Evolutionary conservation across 345 rosid genomes (phyloP), one percentile per base, ranked within the genome.

Genomic region (Pugionium dolabratum): DNA sequence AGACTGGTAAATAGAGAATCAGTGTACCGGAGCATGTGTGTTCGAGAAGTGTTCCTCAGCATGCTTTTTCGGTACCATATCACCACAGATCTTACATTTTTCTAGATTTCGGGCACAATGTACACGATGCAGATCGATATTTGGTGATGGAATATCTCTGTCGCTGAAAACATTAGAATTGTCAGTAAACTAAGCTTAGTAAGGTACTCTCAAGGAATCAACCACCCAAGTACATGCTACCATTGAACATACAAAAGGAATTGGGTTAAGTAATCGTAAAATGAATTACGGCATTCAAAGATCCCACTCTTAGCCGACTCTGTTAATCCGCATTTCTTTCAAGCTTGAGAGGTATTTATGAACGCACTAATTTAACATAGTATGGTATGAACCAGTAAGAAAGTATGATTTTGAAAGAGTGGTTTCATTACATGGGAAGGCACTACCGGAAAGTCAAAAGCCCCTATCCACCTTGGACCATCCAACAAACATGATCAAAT

Each of bases 81-180:
- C 96, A 56, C 89, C 85, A 70, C 99, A 94, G 54, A 85, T 70
- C 86, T 94, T 94, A 69, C 99, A 94, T 84, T 78, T 86, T 69
- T 94, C 95, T 34, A 94, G 84, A 69, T 94, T 88, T 37, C 99
- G 91, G 4, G 88, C 86, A 76, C 99, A 94, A 75, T 94, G 99
- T 26, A 78, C 96, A 75, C 68, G 82, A 75, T 94, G 99, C 85
- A 94, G 80, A 75, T 88, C 97, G 11, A 88, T 82, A 53, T 94
- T 90, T 46, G 73, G 77, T 11, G 96, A 84, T 5, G 95, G 99
- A 69, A 94, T 86, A 59, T 85, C 79, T 82, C 90, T 85, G 78
- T 88, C 85, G 71, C 99, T 94, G 87, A 53, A 78, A 83, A 58
- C 11, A 56, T 4, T 2, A 74, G 28, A 58, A 49, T 40, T 2